These are phyloP conservation scores for Phytophthora brassicae DNA, from an alignment of 352 stramenopile species.

Conservation along the genomic window DNA sequence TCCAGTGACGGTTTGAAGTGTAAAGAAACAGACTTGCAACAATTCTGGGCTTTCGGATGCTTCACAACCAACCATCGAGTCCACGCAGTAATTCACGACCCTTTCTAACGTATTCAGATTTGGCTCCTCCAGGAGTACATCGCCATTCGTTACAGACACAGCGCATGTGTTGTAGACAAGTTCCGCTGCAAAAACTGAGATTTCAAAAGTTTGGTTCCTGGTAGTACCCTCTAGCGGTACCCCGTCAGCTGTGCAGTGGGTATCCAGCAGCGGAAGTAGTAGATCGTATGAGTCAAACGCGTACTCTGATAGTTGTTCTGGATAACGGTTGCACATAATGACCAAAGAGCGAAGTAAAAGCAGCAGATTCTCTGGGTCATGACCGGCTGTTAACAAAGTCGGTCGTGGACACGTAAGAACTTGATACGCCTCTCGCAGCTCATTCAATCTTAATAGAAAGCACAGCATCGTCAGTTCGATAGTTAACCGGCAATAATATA, in stretches of 20 bases:
- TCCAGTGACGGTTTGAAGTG: slow-evolving; percentile 74
- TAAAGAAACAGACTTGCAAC: slow-evolving; percentile 54
- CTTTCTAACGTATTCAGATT: slow-evolving; percentile 57
- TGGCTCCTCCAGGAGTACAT: slow-evolving; percentile 54
- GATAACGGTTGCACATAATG: slow-evolving; percentile 68
- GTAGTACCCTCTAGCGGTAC: slow-evolving; percentile 43
- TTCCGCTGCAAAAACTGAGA: slow-evolving; percentile 64
- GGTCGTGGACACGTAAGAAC: slow-evolving; percentile 67
- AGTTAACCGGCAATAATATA: not conserved
- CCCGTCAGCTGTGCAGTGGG: slow-evolving; percentile 60
- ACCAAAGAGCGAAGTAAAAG: slow-evolving; percentile 68
- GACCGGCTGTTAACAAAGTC: slow-evolving; percentile 64
- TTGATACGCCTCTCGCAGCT: slow-evolving; percentile 63
- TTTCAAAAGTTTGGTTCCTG: slow-evolving; percentile 46
- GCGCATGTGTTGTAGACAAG: slow-evolving; percentile 71
- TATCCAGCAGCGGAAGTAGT: slow-evolving; percentile 54
- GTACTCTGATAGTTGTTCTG: slow-evolving; percentile 48
- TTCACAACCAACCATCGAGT: slow-evolving; percentile 47
- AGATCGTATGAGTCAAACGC: slow-evolving; percentile 73
- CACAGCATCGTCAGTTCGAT: not conserved
- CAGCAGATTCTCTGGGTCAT: slow-evolving; percentile 73
- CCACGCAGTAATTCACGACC: slow-evolving; percentile 70
- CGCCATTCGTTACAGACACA: slow-evolving; percentile 55
- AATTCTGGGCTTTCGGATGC: slow-evolving; percentile 35
- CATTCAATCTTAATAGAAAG: slow-evolving; percentile 26